Evolutionary conservation across 163 green algal species (phyloP), one percentile per base, ranked within the genome.

Genomic region (Prototheca cutis): DNA sequence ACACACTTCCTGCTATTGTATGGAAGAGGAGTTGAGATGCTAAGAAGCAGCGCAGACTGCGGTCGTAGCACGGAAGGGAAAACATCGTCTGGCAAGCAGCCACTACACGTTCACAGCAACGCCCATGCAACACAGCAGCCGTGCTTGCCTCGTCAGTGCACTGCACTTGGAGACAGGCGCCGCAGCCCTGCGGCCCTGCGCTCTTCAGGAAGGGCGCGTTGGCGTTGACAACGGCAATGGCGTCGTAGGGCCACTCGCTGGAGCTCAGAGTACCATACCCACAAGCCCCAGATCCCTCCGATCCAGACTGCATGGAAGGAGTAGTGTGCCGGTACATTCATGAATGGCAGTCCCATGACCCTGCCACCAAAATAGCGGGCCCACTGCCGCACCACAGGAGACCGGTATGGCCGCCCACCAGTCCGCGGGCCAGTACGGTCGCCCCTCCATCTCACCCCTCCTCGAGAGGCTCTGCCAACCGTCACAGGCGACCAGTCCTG

Each of bases 101-200:
- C n/a, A n/a, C n/a, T n/a, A n/a, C n/a, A n/a, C n/a, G n/a, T n/a
- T n/a, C n/a, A n/a, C n/a, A n/a, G n/a, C n/a, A n/a, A n/a, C n/a
- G n/a, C n/a, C n/a, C n/a, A n/a, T n/a, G n/a, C n/a, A n/a, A n/a
- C n/a, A n/a, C n/a, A n/a, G n/a, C n/a, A n/a, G n/a, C n/a, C n/a
- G n/a, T n/a, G n/a, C n/a, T n/a, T n/a, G n/a, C n/a, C 4, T 49
- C 8, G 6, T 63, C 55, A 6, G 28, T 40, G 36, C 63, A 70
- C 33, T 70, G 47, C 27, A 70, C 55, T 29, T 70, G 48, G 34
- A 70, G 48, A 36, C 63, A 70, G 7, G 58, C 17, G 25, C 55
- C 63, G 36, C 63, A 70, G 27, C 63, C 63, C n/a, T 59, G 48
- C 47, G 57, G 55, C 10, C 6, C 39, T 21, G 42, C n/a, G 0